Conservation (phyloP, 371 early-diverging fungal genomes). For the Lichtheimia corymbifera region DNA sequence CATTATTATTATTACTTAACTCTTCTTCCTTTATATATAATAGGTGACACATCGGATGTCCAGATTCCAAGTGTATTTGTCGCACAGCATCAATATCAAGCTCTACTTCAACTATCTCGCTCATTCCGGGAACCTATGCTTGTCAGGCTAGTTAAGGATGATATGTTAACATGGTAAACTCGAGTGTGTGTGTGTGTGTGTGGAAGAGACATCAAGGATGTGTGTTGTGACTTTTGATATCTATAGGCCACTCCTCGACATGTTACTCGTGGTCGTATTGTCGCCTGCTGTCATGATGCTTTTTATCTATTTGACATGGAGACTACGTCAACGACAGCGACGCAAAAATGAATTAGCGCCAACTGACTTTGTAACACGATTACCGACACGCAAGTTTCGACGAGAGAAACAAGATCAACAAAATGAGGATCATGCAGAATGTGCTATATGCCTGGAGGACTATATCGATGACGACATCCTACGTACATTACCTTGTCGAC, state of each 20-base stretch:
- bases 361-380: conserved; percentile 63
- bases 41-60: conserved; percentile 77
- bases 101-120: conserved; percentile 43
- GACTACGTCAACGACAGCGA: conserved; percentile 71
- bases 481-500: conserved; percentile 85
- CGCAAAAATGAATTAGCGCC: conserved; percentile 78
- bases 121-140: conserved; percentile 33
- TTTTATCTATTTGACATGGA: conserved; percentile 75
- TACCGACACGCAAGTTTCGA: conserved; percentile 69
- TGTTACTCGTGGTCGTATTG: conserved; percentile 69
- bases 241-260: conserved; percentile 69
- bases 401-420: conserved; percentile 45
- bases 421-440: conserved; percentile 66
- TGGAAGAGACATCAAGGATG: neutral
- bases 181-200: no score
- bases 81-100: conserved; percentile 69
- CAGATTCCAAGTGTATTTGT: conserved; percentile 81
- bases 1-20: neutral
- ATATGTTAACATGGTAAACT: conserved; percentile 46
- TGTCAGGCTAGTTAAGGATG: conserved; percentile 45
- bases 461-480: conserved; percentile 83
- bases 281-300: conserved; percentile 77
- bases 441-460: conserved; percentile 94
- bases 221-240: neutral
- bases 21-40: neutral